phyloP scores from a whole-genome alignment of 208 protist species.

The Wallacemonas sp. region DNA sequence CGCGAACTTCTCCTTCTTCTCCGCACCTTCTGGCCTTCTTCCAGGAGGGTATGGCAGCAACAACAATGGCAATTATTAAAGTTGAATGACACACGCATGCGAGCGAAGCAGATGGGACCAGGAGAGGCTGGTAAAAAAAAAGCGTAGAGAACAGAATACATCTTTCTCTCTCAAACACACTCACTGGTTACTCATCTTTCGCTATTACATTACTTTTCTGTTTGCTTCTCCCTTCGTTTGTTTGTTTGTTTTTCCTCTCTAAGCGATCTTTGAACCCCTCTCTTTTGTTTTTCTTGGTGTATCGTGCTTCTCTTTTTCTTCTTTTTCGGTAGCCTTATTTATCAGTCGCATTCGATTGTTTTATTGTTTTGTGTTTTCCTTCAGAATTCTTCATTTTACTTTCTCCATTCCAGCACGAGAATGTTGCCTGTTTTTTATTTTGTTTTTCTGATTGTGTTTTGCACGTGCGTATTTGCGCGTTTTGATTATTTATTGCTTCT shows the following conservation, averaged over 20 bases:
- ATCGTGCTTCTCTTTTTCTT: not conserved
- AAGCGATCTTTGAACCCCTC: no score
- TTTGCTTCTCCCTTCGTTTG: no score
- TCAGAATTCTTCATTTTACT: not conserved
- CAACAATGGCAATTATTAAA: not conserved
- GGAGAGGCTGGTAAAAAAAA: no score
- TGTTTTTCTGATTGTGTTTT: not conserved
- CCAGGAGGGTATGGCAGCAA: not conserved
- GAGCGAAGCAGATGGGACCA: no score
- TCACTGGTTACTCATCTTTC: no score
- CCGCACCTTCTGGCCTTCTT: constrained; percentile 1
- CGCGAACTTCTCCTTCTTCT: constrained; percentile 24
- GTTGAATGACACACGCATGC: no score
- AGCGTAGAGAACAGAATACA: no score
- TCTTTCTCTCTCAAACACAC: no score
- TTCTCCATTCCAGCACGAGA: not conserved
- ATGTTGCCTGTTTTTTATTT: constrained; percentile 8
- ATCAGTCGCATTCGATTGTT: constrained; percentile 1
- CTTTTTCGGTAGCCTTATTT: constrained; percentile 11
- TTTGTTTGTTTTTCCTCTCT: no score
- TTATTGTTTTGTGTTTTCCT: not conserved
- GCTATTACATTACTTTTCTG: no score
- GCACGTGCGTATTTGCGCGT: not conserved
- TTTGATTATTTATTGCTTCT: not conserved
- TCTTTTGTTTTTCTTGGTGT: no score